A percentile compares a stretch with the other conserved stretches of the same genome.
Evolutionary conservation across 2,329 filamentous ascomycete genomes (phyloP).

Genomic region (Aspergillus bombycis): DNA sequence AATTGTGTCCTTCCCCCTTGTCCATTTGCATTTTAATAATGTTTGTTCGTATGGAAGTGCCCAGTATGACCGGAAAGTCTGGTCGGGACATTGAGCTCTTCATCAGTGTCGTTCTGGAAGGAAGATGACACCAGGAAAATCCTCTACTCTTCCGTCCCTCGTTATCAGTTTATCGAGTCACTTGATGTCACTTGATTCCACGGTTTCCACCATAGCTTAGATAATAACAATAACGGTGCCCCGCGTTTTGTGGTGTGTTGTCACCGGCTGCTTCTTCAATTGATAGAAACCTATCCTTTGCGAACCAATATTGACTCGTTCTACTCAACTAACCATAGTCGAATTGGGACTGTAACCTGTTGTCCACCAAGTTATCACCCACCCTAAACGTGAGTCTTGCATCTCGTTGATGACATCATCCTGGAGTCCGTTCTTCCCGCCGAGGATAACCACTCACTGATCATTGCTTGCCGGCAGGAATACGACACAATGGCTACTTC

Average conservation of each 20-base stretch:
- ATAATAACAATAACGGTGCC: not conserved
- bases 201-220: not conserved
- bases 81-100: not conserved
- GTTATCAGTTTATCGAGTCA: not conserved
- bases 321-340: not conserved
- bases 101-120: not conserved
- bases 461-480: not conserved
- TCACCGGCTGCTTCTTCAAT: not conserved
- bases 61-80: not conserved
- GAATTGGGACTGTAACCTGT: not conserved
- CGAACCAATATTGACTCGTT: not conserved
- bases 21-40: not conserved
- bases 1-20: not conserved
- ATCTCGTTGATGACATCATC: not conserved
- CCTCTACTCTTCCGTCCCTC: not conserved
- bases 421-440: not conserved
- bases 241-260: not conserved
- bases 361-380: not conserved
- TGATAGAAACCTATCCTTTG: not conserved
- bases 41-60: not conserved
- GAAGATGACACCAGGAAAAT: not conserved
- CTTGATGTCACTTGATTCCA: conserved; percentile 3
- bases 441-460: not conserved
- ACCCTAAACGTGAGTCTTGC: not conserved
- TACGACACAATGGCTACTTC: not conserved